Percentiles rank a stretch among this genome's conserved stretches.
phyloP scores from a whole-genome alignment of 2,329 filamentous ascomycete species.

The Penicillium sp. region DNA sequence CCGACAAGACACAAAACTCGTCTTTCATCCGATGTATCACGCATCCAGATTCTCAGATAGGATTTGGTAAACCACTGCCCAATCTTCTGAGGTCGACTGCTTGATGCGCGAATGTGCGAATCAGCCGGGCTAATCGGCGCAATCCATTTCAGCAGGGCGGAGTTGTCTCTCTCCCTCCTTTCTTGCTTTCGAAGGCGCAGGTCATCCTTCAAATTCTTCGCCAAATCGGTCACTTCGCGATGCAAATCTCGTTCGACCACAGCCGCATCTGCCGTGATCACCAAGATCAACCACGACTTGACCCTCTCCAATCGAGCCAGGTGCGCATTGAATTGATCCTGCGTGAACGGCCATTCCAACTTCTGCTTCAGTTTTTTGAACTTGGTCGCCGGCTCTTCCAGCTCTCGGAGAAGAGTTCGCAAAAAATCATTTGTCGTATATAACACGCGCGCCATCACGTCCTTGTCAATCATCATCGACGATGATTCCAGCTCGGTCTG shows the following conservation, averaged over 20 bases:
- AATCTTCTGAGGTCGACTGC: constrained; percentile 5
- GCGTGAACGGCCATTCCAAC: constrained; percentile 16
- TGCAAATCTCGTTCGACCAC: constrained; percentile 12
- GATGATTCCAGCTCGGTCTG: constrained; percentile 1
- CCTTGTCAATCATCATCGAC: constrained; percentile 6
- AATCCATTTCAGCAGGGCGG: constrained; percentile 13
- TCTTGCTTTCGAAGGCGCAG: constrained; percentile 12
- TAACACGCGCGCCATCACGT: constrained; percentile 10
- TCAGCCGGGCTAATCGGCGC: constrained; percentile 15
- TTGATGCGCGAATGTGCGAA: constrained; percentile 14
- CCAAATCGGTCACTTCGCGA: constrained; percentile 10
- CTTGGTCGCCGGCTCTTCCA: constrained; percentile 11
- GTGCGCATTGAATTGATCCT: constrained; percentile 12
- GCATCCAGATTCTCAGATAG: constrained; percentile 10
- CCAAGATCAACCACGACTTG: constrained; percentile 20
- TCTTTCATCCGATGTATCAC: background rate
- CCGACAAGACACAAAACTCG: constrained; percentile 12
- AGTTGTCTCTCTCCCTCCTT: constrained; percentile 7
- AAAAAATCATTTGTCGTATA: constrained; percentile 12
- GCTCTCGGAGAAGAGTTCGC: constrained; percentile 8
- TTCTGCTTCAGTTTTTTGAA: constrained; percentile 15
- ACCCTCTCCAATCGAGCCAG: constrained; percentile 14
- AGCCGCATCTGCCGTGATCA: constrained; percentile 15
- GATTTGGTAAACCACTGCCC: constrained; percentile 16
- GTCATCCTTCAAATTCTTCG: constrained; percentile 12